phyloP scores from a whole-genome alignment of 2,329 filamentous ascomycete species.

The Mariannaea elegans region DNA sequence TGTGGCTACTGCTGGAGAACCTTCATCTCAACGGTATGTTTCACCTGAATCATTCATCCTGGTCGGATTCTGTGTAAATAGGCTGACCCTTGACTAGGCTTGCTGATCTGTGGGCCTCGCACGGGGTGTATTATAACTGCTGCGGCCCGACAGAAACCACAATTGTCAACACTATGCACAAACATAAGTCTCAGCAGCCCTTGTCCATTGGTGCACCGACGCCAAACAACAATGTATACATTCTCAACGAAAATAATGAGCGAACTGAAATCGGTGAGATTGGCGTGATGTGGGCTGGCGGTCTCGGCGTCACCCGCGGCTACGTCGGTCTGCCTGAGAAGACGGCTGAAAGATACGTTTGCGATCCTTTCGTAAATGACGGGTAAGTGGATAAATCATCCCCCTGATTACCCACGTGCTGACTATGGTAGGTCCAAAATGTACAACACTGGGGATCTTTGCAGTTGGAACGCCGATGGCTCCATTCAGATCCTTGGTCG shows the following conservation, averaged over 20 bases:
- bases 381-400: constrained; percentile 49
- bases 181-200: constrained; percentile 50
- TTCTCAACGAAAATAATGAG: constrained; percentile 56
- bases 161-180: constrained; percentile 63
- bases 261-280: constrained; percentile 57
- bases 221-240: constrained; percentile 65
- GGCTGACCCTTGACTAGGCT: constrained; percentile 41
- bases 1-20: constrained; percentile 64
- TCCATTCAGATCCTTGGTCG: constrained; percentile 64
- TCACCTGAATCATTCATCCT: not conserved
- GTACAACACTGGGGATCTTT: constrained; percentile 70
- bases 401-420: not conserved
- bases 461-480: constrained; percentile 61
- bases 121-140: constrained; percentile 61
- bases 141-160: constrained; percentile 69
- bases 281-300: constrained; percentile 67
- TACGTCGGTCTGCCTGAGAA: constrained; percentile 63
- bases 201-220: constrained; percentile 64
- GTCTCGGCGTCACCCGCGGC: constrained; percentile 59
- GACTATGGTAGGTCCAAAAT: constrained; percentile 48
- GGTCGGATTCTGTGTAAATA: accelerated
- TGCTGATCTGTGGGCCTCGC: constrained; percentile 62
- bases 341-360: constrained; percentile 59
- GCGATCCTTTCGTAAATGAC: constrained; percentile 59
- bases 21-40: constrained; percentile 54